phyloP scores from a whole-genome alignment of 2,329 filamentous ascomycete genomes.

The Myriosclerotinia curreyana region DNA sequence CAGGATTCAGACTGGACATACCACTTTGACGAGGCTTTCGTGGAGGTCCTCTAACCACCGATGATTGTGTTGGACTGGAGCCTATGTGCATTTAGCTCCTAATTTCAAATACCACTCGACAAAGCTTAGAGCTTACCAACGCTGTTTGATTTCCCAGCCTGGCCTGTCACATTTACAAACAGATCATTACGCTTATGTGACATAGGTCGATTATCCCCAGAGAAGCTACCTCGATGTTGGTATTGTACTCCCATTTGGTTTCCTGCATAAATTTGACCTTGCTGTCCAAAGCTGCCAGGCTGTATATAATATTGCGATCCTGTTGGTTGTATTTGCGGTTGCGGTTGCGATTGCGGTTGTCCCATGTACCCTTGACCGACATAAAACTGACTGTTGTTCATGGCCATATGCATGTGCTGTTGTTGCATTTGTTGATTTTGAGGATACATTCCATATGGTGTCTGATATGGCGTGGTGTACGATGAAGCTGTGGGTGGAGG shows the following conservation, averaged over 20 bases:
- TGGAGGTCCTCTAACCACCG: conserved; percentile 52
- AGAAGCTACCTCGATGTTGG: conserved; percentile 26
- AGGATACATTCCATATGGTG: conserved; percentile 33
- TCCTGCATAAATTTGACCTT: conserved; percentile 30
- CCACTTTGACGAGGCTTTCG: conserved; percentile 60
- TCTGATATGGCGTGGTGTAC: conserved; percentile 35
- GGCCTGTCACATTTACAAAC: conserved; percentile 20
- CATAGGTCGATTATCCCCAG: conserved; percentile 27
- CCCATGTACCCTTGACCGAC: conserved; percentile 31
- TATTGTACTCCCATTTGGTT: conserved; percentile 26
- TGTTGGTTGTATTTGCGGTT: conserved; percentile 26
- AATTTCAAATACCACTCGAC: background rate
- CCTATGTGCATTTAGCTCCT: conserved; percentile 31
- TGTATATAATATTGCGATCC: conserved; percentile 32
- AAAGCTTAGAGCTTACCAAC: conserved; percentile 34
- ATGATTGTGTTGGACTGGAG: conserved; percentile 41
- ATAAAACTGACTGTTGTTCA: conserved; percentile 33
- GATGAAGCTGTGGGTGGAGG: conserved; percentile 25
- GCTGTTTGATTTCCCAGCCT: conserved; percentile 25
- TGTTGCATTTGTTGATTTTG: conserved; percentile 26
- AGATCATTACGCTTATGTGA: conserved; percentile 27
- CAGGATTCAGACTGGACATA: conserved; percentile 41
- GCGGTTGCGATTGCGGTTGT: conserved; percentile 12
- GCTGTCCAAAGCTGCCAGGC: conserved; percentile 30
- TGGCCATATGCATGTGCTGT: conserved; percentile 25